phyloP scores from a whole-genome alignment of 345 rosid species.

The Psidium friedrichsthalianum region DNA sequence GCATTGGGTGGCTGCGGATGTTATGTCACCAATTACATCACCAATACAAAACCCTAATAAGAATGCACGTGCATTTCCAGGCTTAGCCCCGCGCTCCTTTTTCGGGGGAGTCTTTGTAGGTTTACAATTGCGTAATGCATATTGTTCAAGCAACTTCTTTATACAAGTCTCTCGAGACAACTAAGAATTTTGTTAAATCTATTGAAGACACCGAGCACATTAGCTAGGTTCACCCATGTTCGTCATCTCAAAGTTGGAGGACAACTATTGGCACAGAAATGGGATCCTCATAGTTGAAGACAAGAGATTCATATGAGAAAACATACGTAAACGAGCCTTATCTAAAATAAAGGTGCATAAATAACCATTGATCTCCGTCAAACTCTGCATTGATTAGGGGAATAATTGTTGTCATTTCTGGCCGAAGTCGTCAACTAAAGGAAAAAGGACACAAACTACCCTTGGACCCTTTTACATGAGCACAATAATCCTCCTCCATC shows the following conservation, averaged over 20 bases:
- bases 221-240: not conserved
- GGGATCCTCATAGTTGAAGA: not conserved
- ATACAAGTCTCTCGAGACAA: not conserved
- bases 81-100: not conserved
- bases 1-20: not conserved
- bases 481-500: not conserved
- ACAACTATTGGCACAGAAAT: not conserved
- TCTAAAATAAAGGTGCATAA: not conserved
- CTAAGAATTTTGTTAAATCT: not conserved
- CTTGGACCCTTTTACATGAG: not conserved
- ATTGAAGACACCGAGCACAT: not conserved
- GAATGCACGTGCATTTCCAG: not conserved
- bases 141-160: not conserved
- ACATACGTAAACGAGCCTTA: not conserved
- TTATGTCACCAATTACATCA: not conserved
- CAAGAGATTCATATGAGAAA: conserved; percentile 1
- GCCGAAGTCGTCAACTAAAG: not conserved
- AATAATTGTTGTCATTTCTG: not conserved
- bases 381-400: not conserved
- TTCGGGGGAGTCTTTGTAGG: not conserved
- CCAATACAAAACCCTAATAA: not conserved
- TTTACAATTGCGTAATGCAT: too few relatives aligned
- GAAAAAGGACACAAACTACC: not conserved
- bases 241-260: not conserved
- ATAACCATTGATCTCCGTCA: not conserved